phyloP scores from a whole-genome alignment of 2,329 filamentous ascomycete species.

The Zasmidium cellare region DNA sequence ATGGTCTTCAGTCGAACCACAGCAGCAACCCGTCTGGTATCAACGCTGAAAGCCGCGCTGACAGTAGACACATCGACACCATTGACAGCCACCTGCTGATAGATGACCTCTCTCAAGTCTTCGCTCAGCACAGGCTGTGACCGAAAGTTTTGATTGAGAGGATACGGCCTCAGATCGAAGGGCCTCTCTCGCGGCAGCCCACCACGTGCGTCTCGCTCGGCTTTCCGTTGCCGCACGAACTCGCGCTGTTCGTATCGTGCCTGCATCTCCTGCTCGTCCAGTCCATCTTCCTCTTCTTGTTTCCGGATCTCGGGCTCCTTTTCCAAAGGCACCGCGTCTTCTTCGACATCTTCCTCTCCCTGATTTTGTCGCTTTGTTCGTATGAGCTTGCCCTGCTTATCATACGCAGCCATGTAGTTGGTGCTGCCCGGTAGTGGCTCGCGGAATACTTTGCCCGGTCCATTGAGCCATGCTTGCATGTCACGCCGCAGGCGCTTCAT shows the following conservation, averaged over 20 bases:
- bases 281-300: slow-evolving; percentile 23
- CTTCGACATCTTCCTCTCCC: slow-evolving; percentile 22
- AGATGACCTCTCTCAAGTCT: slow-evolving; percentile 70
- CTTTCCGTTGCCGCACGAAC: slow-evolving; percentile 19
- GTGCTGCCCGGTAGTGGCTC: slow-evolving; percentile 52
- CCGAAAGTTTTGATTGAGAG: slow-evolving; percentile 68
- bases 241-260: slow-evolving; percentile 16
- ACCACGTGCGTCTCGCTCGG: slow-evolving; percentile 21
- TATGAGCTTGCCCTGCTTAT: slow-evolving; percentile 49
- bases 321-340: slow-evolving; percentile 32
- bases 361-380: slow-evolving; percentile 31
- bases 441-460: slow-evolving; percentile 51
- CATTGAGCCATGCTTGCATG: slow-evolving; percentile 62
- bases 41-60: slow-evolving; percentile 73
- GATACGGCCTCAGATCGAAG: slow-evolving; percentile 62
- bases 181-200: slow-evolving; percentile 29
- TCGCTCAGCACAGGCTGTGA: slow-evolving; percentile 75
- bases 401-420: slow-evolving; percentile 58
- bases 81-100: slow-evolving; percentile 63
- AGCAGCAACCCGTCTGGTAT: slow-evolving; percentile 80
- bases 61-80: slow-evolving; percentile 73
- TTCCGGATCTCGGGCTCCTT: slow-evolving; percentile 21
- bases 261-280: slow-evolving; percentile 24
- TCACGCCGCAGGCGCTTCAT: slow-evolving; percentile 53
- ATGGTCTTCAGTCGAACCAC: slow-evolving; percentile 83